Evolutionary conservation across 805 yeast species (phyloP).

Genomic region (Wickerhamomyces chaumierensis): DNA sequence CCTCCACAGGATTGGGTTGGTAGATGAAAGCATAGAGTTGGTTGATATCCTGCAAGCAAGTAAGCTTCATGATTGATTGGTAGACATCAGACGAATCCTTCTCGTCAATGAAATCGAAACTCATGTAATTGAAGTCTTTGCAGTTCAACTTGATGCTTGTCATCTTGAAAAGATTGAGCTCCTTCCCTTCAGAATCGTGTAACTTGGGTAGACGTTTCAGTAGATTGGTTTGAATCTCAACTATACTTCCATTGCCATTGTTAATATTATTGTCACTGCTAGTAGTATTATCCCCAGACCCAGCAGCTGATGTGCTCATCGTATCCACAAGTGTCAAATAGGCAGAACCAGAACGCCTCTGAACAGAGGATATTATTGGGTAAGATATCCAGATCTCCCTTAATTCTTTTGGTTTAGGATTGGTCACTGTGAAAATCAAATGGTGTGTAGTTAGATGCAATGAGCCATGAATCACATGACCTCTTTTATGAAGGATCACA

Average conservation of each 20-base stretch:
- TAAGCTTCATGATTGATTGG: conserved; percentile 57
- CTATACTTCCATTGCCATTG: neutral
- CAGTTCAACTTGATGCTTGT: conserved; percentile 64
- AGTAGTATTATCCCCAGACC: too few species aligned
- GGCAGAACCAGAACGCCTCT: conserved; percentile 40
- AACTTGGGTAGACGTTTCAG: conserved; percentile 11
- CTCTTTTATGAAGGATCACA: conserved; percentile 48
- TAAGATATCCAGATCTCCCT: conserved; percentile 88
- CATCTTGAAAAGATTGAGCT: conserved; percentile 19
- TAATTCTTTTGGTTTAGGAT: conserved; percentile 9
- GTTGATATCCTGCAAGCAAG: conserved; percentile 39
- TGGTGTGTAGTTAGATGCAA: conserved; percentile 69
- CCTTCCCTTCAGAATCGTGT: conserved; percentile 7
- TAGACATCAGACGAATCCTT: conserved; percentile 57
- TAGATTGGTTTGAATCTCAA: conserved; percentile 1
- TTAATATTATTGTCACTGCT: too few species aligned
- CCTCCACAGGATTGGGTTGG: conserved; percentile 62
- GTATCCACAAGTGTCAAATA: conserved; percentile 15
- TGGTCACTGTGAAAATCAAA: conserved; percentile 41
- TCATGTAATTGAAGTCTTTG: conserved; percentile 73
- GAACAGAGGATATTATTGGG: conserved; percentile 54
- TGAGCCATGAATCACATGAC: conserved; percentile 42
- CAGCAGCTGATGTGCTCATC: neutral
- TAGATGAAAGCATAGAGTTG: conserved; percentile 77
- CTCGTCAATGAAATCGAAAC: conserved; percentile 60